A percentile compares a stretch with the other conserved stretches of the same genome.
Conservation (phyloP, 805 yeast genomes). For the Cyberlindnera saturnus region DNA sequence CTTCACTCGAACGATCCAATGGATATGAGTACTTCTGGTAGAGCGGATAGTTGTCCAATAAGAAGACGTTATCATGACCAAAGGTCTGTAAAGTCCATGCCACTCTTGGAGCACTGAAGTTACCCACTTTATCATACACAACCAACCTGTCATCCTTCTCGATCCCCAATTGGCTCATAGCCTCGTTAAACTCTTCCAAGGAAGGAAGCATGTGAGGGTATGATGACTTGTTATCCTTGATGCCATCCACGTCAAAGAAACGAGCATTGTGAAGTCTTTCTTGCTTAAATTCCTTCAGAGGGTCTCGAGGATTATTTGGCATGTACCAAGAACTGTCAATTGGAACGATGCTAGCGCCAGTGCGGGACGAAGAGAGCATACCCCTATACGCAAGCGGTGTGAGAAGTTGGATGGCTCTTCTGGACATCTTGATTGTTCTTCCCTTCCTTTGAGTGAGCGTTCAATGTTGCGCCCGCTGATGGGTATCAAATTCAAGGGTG, state of each 20-base stretch:
- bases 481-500: no score
- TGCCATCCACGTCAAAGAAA: conserved; percentile 71
- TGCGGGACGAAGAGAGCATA: conserved; percentile 12
- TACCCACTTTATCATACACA: conserved; percentile 80
- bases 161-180: conserved; percentile 53
- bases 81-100: conserved; percentile 84
- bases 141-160: conserved; percentile 53
- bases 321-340: conserved; percentile 91
- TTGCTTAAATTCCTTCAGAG: conserved; percentile 47
- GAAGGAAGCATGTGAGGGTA: conserved; percentile 93
- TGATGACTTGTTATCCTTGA: conserved; percentile 50
- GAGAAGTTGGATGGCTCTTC: conserved; percentile 19
- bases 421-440: conserved; percentile 14
- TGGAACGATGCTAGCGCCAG: conserved; percentile 38
- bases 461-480: no score
- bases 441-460: no score
- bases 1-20: conserved; percentile 29
- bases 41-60: conserved; percentile 62
- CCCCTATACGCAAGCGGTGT: conserved; percentile 22
- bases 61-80: conserved; percentile 64
- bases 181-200: conserved; percentile 44
- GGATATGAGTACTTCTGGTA: conserved; percentile 45
- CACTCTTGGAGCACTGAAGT: conserved; percentile 84
- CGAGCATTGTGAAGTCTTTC: conserved; percentile 63
- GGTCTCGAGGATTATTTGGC: conserved; percentile 66